Conservation (phyloP, 305 asterid species). For the Monarda citriodora region DNA sequence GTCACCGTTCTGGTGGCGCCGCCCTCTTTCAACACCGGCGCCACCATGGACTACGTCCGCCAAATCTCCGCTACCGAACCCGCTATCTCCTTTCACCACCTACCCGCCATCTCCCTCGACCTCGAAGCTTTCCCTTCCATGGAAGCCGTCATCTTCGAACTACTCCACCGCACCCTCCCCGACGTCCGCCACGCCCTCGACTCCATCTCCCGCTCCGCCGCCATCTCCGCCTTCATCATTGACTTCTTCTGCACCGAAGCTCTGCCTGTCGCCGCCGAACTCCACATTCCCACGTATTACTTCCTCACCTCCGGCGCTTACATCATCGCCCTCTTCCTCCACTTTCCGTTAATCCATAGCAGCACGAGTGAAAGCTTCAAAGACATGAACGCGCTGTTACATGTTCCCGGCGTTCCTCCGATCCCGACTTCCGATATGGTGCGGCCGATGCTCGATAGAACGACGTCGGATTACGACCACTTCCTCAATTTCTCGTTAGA, state of each 20-base stretch:
- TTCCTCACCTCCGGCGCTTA: conserved; percentile 54
- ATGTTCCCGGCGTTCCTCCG: conserved; percentile 49
- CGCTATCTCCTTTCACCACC: conserved; percentile 46
- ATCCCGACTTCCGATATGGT: conserved; percentile 44
- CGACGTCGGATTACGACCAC: background rate
- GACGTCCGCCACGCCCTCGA: conserved; percentile 42
- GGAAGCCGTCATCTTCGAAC: conserved; percentile 37
- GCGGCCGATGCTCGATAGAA: conserved; percentile 34
- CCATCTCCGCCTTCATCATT: conserved; percentile 42
- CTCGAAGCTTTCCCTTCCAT: conserved; percentile 30
- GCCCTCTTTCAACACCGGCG: conserved; percentile 47
- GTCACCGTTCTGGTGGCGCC: conserved; percentile 33
- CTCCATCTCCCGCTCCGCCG: conserved; percentile 19
- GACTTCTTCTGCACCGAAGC: conserved; percentile 57
- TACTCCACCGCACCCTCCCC: conserved; percentile 34
- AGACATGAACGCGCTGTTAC: conserved; percentile 33
- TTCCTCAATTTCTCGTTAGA: conserved; percentile 13
- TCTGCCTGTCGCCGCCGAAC: conserved; percentile 23
- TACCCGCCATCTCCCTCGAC: conserved; percentile 31
- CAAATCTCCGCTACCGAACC: conserved; percentile 35
- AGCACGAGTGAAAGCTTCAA: conserved; percentile 28
- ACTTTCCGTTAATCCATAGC: conserved; percentile 33
- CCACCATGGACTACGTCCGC: conserved; percentile 54
- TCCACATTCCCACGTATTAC: conserved; percentile 40
- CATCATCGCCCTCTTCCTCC: conserved; percentile 22